Percentiles rank a stretch among this genome's conserved stretches.
phyloP scores from a whole-genome alignment of 495 filamentous ascomycete genomes.

The Neurospora sp. region DNA sequence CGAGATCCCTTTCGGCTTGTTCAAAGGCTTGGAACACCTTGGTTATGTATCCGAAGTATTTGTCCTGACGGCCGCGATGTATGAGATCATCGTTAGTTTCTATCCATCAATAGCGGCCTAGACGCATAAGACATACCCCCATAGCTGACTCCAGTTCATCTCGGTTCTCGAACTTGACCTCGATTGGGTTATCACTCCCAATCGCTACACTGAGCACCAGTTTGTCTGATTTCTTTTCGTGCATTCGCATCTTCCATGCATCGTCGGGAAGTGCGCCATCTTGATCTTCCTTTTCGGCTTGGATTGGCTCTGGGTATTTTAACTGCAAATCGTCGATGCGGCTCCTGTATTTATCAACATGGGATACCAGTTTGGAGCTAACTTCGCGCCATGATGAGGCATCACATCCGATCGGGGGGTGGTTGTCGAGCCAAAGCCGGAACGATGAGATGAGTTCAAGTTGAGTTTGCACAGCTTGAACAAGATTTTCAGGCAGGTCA shows the following conservation, averaged over 20 bases:
- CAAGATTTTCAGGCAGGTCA: background rate
- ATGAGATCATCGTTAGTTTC: background rate
- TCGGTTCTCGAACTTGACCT: background rate
- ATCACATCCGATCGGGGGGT: background rate
- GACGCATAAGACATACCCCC: background rate
- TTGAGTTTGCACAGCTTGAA: slow-evolving; percentile 1
- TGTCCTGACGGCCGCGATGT: background rate
- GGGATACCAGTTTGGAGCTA: background rate
- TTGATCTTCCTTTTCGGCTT: background rate
- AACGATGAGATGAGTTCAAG: slow-evolving; percentile 4
- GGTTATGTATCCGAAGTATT: slow-evolving; percentile 12
- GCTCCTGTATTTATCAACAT: background rate
- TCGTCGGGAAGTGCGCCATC: background rate
- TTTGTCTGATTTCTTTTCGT: background rate
- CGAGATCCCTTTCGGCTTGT: slow-evolving; percentile 2
- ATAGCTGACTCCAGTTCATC: background rate
- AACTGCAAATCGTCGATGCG: background rate
- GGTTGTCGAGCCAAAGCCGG: slow-evolving; percentile 4
- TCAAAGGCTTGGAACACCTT: slow-evolving; percentile 8
- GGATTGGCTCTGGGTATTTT: background rate
- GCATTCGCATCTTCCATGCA: background rate
- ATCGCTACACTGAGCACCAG: background rate
- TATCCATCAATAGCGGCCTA: background rate
- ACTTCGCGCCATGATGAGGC: background rate
- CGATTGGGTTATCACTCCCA: background rate